phyloP scores from a whole-genome alignment of 768 basidiomycete species.

The Tubosaeta sp. region DNA sequence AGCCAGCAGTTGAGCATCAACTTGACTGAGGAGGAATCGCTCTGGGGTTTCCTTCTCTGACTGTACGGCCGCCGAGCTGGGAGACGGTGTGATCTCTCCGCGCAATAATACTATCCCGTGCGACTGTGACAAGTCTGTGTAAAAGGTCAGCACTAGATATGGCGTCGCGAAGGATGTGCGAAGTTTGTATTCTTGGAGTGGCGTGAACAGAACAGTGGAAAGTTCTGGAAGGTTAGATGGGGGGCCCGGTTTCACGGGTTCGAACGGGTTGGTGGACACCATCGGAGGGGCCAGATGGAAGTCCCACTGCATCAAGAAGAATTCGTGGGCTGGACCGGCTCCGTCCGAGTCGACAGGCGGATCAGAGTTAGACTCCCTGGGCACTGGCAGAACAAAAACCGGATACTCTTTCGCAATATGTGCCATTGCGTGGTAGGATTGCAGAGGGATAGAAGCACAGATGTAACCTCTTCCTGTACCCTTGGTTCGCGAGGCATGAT shows the following conservation, averaged over 20 bases:
- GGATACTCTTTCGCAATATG: conserved; percentile 61
- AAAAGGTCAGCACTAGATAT: conserved; percentile 85
- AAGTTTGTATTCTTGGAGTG: conserved; percentile 89
- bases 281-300: conserved; percentile 70
- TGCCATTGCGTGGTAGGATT: conserved; percentile 70
- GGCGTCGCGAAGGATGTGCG: conserved; percentile 84
- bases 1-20: conserved; percentile 80
- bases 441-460: conserved; percentile 74
- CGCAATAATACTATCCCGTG: conserved; percentile 83
- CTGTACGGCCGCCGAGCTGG: conserved; percentile 33
- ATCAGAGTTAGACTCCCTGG: conserved; percentile 38
- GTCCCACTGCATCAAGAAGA: conserved; percentile 87
- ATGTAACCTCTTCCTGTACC: conserved; percentile 82
- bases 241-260: conserved; percentile 25
- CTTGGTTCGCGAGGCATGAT: conserved; percentile 76
- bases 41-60: conserved; percentile 26
- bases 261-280: conserved; percentile 51
- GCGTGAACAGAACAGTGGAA: conserved; percentile 87
- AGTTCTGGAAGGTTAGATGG: conserved; percentile 41
- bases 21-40: conserved; percentile 63
- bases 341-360: conserved; percentile 30
- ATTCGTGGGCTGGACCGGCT: conserved; percentile 54
- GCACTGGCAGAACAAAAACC: conserved; percentile 78
- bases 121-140: conserved; percentile 78
- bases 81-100: conserved; percentile 83